These are phyloP conservation scores for Berkeleyomyces rouxiae DNA, from an alignment of 2,329 filamentous ascomycete genomes.

Conservation along the genomic window DNA sequence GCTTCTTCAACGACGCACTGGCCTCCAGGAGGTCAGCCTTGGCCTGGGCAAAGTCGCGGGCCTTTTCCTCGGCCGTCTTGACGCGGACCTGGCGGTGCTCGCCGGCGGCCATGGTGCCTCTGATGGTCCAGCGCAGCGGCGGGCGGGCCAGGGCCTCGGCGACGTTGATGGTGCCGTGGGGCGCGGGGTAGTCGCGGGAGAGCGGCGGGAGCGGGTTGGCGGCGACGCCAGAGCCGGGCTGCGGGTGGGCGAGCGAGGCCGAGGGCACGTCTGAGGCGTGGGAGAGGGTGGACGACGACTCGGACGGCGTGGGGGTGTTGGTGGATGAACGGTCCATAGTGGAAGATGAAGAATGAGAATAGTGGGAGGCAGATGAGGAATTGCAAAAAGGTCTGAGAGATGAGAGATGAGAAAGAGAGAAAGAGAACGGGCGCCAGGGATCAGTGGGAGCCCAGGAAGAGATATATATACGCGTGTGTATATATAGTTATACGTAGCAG, in stretches of 20 bases:
- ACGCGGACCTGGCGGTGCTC: slow-evolving; percentile 16
- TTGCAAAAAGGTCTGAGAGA: too few species aligned
- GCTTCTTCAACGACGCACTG: slow-evolving; percentile 14
- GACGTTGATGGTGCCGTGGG: slow-evolving; percentile 24
- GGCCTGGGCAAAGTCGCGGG: slow-evolving; percentile 27
- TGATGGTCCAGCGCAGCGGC: slow-evolving; percentile 27
- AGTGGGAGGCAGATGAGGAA: too few species aligned
- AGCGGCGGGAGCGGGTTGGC: slow-evolving; percentile 22
- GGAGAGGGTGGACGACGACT: slow-evolving; percentile 2
- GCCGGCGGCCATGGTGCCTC: slow-evolving; percentile 21
- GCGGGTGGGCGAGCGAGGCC: neutral
- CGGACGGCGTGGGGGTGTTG: slow-evolving; percentile 8
- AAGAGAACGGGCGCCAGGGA: too few species aligned
- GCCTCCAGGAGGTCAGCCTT: slow-evolving; percentile 31
- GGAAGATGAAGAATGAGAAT: too few species aligned
- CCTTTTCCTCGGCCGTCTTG: slow-evolving; percentile 21
- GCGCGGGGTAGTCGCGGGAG: slow-evolving; percentile 26
- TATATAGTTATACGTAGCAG: too few species aligned
- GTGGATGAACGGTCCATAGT: slow-evolving; percentile 7
- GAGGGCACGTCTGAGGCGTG: neutral
- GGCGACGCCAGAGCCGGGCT: neutral
- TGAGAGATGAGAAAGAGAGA: too few species aligned
- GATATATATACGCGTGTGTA: too few species aligned
- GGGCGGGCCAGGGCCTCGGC: slow-evolving; percentile 27
- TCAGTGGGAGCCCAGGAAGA: too few species aligned